Evolutionary conservation across 176 grass and related monocot species (phyloP), one percentile per base, ranked within the genome.

Genomic region (Rhynchospora breviuscula): DNA sequence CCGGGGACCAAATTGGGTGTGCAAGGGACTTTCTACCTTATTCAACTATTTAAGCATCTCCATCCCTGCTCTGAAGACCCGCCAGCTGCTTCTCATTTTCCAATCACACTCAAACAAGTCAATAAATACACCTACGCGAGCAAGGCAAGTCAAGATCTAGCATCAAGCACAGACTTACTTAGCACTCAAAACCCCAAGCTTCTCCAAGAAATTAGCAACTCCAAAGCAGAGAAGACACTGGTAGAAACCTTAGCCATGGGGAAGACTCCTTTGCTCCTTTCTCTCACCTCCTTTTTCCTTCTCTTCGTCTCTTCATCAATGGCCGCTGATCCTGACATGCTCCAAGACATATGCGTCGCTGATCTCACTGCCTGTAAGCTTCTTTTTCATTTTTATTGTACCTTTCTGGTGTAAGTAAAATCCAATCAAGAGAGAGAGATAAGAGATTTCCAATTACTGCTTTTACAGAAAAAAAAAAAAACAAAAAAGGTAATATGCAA

Each of bases 261-360:
- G 2, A 82, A 65, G 45, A 66, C 59, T 65, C 12, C n/a, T 29
- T 31, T 8, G 9, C 21, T 66, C 26, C 62, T 68, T 35, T 9
- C 62, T 19, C 44, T 82, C 23, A 17, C 22, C 14, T 81, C 79
- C 1, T 53, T 51, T 64, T 21, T 82, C 44, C 58, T 82, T 8
- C 43, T 64, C 62, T 82, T 82, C 29, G 46, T 53, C 47, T 21
- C 80, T 82, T 51, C 80, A 10, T 82, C 62, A 8, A 40, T 66
- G 17, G 59, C 60, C 2, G 18, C 62, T 18, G 80, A 82, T 53
- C 80, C 80, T 0, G 80, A 82, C 45, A 56, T 82, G 80, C 80
- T 82, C 26, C 80, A 82, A 53, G 80, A 82, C 45, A 2, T 82
- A 14, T 82, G 80, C 12, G 62, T 82, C 26, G 80, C 80, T 7